Evolutionary conservation across 768 basidiomycete species (phyloP).

Genomic region (Russula griseocarnosa): DNA sequence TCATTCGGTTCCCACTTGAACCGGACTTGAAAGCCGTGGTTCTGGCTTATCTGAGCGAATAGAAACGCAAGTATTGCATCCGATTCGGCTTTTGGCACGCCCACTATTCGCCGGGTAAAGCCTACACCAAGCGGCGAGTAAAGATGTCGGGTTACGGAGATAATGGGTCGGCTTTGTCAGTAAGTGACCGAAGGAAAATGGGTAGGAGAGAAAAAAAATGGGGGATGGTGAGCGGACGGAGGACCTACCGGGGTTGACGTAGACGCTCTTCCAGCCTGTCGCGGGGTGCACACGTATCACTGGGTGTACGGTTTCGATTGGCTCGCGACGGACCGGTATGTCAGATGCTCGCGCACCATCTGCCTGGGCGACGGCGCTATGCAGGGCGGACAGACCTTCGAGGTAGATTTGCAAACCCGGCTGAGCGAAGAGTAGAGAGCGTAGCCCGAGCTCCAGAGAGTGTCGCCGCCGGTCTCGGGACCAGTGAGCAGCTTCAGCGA

Average conservation of each 20-base stretch:
- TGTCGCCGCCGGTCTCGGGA: constrained; percentile 53
- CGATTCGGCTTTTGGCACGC: constrained; percentile 78
- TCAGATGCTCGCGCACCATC: constrained; percentile 17
- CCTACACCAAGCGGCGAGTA: constrained; percentile 38
- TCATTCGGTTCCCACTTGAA: constrained; percentile 76
- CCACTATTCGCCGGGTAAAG: constrained; percentile 76
- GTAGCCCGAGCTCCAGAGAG: constrained; percentile 37
- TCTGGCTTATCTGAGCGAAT: constrained; percentile 65
- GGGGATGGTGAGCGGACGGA: not conserved
- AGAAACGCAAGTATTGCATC: constrained; percentile 67
- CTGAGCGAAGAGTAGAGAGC: constrained; percentile 60
- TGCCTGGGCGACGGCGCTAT: constrained; percentile 50
- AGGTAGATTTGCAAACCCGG: constrained; percentile 53
- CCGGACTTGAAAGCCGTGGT: constrained; percentile 69
- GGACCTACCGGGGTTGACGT: constrained; percentile 65
- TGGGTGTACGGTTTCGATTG: constrained; percentile 50
- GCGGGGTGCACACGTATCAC: constrained; percentile 80
- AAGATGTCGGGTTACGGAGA: not conserved
- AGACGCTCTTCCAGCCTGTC: constrained; percentile 81
- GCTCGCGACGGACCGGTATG: constrained; percentile 22
- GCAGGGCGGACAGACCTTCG: constrained; percentile 54
- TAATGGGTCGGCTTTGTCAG: not conserved
- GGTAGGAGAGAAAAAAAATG: too few species aligned
- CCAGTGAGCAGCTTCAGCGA: constrained; percentile 70
- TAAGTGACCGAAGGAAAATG: too few species aligned